Evolutionary conservation across 805 yeast species (phyloP), one percentile per base, ranked within the genome.

Genomic region (Candida ficus): DNA sequence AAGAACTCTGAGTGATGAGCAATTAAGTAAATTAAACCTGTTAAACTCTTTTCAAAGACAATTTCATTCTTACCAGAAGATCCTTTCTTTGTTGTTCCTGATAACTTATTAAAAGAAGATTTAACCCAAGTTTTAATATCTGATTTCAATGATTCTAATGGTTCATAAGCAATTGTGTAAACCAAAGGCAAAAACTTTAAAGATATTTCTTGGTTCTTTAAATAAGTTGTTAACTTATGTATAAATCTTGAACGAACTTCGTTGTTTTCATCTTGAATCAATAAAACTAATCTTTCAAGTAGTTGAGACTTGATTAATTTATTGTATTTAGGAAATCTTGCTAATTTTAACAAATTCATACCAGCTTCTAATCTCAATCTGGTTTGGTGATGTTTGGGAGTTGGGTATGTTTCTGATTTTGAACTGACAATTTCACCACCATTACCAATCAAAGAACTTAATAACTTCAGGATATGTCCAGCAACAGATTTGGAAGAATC

Each of bases 141-240:
- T 2, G 62, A 58, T 44, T 69, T 74, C 29, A 87, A 55, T 1
- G 60, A 59, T 3, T 50, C 51, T 22, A 75, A 71, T 0, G 95
- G 91, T 53, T 89, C 97, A 53, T 76, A 79, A 1, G 93, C 95
- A 50, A 75, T 68, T 55, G 85, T 82, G 56, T 83, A 86, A 1
- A 85, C 64, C 18, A 86, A 57, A 1, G 88, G 80, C 32, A 83
- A 53, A 51, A 80, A 87, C 45, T 77, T 71, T 41, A 80, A 80
- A 1, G 95, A 77, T 4, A 88, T 68, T 9, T 57, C 47, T 37
- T 71, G 78, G 20, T 62, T 59, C 21, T 79, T 70, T 36, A 84
- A 61, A 39, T 68, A 66, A 27, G 68, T 68, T 44, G 79, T 75
- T 44, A 86, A 50, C 27, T 66, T 65, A 22, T 62, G 61, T 28